Conservation (phyloP, 176 grass and related monocot species). For the maize (Zea mays) region DNA sequence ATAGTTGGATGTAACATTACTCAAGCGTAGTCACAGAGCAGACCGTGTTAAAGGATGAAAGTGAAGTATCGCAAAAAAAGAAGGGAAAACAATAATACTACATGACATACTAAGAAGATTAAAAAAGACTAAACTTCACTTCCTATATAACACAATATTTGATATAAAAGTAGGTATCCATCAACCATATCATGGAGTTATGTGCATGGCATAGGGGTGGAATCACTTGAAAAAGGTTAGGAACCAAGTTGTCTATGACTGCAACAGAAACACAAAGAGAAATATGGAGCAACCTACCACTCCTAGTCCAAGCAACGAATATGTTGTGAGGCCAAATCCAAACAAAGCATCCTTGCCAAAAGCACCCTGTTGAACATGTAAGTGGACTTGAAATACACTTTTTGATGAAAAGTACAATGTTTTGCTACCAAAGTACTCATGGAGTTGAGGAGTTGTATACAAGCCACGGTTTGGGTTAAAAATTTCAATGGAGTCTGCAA, state of each 20-base stretch:
- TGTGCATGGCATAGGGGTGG: neutral
- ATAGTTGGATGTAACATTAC: slow-evolving; percentile 17
- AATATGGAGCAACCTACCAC: slow-evolving; percentile 57
- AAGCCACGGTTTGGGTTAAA: slow-evolving; percentile 1
- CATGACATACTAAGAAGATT: neutral
- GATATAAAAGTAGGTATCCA: neutral
- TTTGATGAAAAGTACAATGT: slow-evolving; percentile 17
- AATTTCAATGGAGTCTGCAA: neutral
- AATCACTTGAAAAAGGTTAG: slow-evolving; percentile 9
- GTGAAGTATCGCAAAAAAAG: neutral
- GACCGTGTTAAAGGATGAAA: neutral
- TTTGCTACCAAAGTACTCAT: slow-evolving; percentile 19
- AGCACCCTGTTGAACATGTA: slow-evolving; percentile 66
- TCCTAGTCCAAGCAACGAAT: slow-evolving; percentile 88
- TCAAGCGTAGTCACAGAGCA: neutral
- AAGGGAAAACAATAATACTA: neutral
- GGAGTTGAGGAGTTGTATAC: neutral
- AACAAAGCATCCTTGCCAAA: slow-evolving; percentile 73
- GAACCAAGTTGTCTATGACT: slow-evolving; percentile 13
- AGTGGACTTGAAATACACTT: slow-evolving; percentile 22
- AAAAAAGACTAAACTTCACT: slow-evolving; percentile 18
- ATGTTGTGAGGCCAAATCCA: slow-evolving; percentile 95
- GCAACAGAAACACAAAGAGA: neutral
- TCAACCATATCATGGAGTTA: neutral
- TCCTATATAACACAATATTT: slow-evolving; percentile 12